Base-by-base conservation (phyloP, 768 basidiomycete genomes). In the Pleurotus tuoliensis region DNA sequence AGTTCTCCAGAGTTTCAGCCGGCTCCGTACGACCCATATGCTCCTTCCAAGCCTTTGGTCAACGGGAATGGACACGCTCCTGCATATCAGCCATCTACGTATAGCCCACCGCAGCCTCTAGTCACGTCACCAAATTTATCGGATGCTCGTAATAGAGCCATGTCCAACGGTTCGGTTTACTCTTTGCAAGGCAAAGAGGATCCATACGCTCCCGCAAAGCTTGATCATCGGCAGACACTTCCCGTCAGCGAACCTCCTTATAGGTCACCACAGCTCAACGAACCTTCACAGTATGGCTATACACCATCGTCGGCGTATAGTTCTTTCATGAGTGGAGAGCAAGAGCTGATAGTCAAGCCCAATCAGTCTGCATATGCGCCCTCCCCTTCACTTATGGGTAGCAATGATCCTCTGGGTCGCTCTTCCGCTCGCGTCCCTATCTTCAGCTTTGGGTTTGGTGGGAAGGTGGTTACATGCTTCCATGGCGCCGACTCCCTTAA, bases 391-490 rank as follows among this genome's bases (percentile, higher is more conserved):
- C 74, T 92, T 16, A 66, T 92, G 45, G 92, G 90, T 24, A 81
- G 86, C 5, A 92, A 94, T 62, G 92, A 94, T 66, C 90, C 90
- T 4, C 72, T 94, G 2, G 85, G 87, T 25, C 82, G 92, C 44
- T 85, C 87, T 4, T 76, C 85, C 2, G 82, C 81, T 55, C 82
- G 84, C 38, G 82, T 86, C 7, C 95, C 95, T 0, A 76, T 97
- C 25, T 75, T 95, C 54, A 88, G 84, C 59, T 97, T 98, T 63
- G 96, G 96, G 0, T 94, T 95, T 63, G 94, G 94, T n/a, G 95
- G 95, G 9, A 89, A 88, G 64, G 64, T 98, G 56, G 80, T 95
- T 7, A 87, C 92, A 6, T 95, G 91, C 68, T 97, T 96, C 75
- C 93, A 92, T 62, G 81, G 82, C 27, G 78, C 82, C 51, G 73